phyloP scores from a whole-genome alignment of 495 filamentous ascomycete species.

The Aspergillus ellipticus region DNA sequence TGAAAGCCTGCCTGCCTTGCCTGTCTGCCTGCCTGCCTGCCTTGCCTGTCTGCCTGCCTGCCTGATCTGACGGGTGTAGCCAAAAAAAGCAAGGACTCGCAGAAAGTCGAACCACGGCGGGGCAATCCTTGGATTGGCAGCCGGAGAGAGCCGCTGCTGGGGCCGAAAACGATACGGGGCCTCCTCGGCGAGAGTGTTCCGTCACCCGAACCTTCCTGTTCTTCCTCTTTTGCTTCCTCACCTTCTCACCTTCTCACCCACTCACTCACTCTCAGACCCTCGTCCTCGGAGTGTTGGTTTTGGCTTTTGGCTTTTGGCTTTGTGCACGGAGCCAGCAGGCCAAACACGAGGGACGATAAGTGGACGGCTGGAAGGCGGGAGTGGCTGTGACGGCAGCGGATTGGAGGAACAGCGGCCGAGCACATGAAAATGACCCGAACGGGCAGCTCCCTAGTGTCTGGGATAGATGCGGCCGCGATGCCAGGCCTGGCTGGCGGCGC shows the following conservation, averaged over 20 bases:
- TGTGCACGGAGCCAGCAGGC: slow-evolving; percentile 4
- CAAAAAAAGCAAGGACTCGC: no score
- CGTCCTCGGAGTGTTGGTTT: no score
- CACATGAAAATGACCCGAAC: slow-evolving; percentile 1
- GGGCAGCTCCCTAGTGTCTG: not conserved
- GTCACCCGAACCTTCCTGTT: not conserved
- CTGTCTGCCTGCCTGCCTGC: no score
- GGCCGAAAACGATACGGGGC: not conserved
- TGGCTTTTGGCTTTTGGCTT: not conserved
- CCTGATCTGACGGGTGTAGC: not conserved
- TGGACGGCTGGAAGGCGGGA: slow-evolving; percentile 1
- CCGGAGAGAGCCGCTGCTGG: slow-evolving; percentile 19
- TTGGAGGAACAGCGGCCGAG: not conserved
- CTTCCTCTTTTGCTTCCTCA: no score
- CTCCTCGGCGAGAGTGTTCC: not conserved
- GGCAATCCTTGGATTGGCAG: slow-evolving; percentile 13
- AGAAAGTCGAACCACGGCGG: slow-evolving; percentile 16
- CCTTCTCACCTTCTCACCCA: not conserved
- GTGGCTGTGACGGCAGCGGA: slow-evolving; percentile 6
- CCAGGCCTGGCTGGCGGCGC: not conserved
- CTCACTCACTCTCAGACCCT: no score
- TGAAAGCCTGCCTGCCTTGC: no score
- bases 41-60: no score
- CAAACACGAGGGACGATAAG: slow-evolving; percentile 9
- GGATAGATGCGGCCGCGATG: not conserved